Evolutionary conservation across 768 basidiomycete genomes (phyloP).

Genomic region (Russula abietina): DNA sequence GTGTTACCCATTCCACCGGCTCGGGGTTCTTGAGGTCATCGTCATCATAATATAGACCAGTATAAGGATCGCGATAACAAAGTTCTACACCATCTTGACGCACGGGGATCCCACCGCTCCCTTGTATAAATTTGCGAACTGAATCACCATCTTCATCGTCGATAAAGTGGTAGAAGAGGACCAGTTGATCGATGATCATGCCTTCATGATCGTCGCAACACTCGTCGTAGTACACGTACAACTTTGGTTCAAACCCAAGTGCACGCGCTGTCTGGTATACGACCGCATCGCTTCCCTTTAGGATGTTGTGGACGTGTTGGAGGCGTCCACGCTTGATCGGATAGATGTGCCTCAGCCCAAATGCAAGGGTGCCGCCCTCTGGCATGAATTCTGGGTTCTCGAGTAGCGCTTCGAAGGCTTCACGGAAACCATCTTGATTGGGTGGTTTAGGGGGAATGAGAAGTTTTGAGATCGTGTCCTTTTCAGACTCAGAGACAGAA

Average conservation of each 20-base stretch:
- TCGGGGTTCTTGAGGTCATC: too few species aligned
- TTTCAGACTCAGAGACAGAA: too few species aligned
- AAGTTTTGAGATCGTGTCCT: not conserved
- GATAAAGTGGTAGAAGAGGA: too few species aligned
- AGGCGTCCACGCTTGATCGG: not conserved
- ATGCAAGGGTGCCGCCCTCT: not conserved
- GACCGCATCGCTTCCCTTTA: slow-evolving; percentile 15
- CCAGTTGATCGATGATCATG: not conserved
- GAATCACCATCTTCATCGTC: not conserved
- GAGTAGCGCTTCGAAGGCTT: not conserved
- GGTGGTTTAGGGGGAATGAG: not conserved
- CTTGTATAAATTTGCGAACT: not conserved
- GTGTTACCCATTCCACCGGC: too few species aligned
- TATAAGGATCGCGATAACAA: too few species aligned
- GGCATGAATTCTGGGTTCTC: not conserved
- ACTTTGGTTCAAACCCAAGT: slow-evolving; percentile 1
- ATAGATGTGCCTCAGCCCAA: not conserved
- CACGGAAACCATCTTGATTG: slow-evolving; percentile 17
- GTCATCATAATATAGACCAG: too few species aligned
- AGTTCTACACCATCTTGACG: too few species aligned
- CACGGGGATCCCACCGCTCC: not conserved
- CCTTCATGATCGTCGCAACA: fast-evolving
- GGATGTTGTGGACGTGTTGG: not conserved
- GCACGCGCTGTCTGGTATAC: not conserved
- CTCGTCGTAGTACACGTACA: not conserved